Evolutionary conservation across 2,329 filamentous ascomycete species (phyloP), one percentile per base, ranked within the genome.

Genomic region (Tolypocladium inflatum): DNA sequence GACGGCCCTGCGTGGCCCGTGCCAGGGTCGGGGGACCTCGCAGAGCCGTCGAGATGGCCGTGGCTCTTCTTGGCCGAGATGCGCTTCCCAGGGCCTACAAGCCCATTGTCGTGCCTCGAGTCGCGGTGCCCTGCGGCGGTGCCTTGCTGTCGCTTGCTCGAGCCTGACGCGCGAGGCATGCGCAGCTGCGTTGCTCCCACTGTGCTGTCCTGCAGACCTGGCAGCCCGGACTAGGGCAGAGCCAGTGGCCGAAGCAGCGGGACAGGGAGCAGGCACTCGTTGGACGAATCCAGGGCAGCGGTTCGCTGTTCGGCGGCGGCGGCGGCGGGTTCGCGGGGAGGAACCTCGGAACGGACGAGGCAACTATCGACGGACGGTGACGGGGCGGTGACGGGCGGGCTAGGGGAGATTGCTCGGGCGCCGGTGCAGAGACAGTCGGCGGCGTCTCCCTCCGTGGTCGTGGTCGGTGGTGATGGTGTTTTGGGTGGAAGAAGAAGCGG

Each of bases 61-160:
- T 77, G 75, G 68, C 74, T 78, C 73, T 79, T 82, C 63, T 67
- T 74, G 63, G 68, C 69, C 52, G 69, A 64, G 58, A 66, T 63
- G 66, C 74, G 74, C 65, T 73, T 76, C 55, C 68, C 70, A 60
- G 73, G 70, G 68, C 86, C 86, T 80, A 91, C 88, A 73, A 91
- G 80, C 70, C 90, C 91, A 87, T 90, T 91, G 77, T 96, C 91
- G 77, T 95, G 88, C 74, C 88, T 85, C 69, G 80, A 84, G 75
- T 87, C 87, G 77, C 85, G 85, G 73, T 86, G 81, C 76, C 79
- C 87, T 64, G 75, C 75, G 71, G 78, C 78, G 71, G 79, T 78
- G 76, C 78, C 80, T 76, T 79, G 78, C 73, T 83, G 80, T 83
- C 81, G 81, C 79, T 85, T 85, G 72, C 77, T 73, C 72, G 79